phyloP scores from a whole-genome alignment of 2,329 filamentous ascomycete genomes.

The Chrysosporium queenslandicum region DNA sequence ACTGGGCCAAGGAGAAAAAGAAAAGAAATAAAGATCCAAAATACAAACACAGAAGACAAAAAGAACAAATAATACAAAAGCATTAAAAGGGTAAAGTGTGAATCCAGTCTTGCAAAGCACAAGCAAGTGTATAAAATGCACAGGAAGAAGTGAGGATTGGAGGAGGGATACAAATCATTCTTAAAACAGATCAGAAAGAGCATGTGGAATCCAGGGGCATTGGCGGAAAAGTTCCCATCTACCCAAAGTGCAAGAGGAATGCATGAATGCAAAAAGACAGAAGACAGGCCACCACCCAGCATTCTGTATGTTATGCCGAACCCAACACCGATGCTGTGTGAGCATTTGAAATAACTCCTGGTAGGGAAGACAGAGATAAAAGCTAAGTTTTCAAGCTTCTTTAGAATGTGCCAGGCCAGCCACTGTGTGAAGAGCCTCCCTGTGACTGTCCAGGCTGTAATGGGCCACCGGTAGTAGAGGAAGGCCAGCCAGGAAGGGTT shows the following conservation, averaged over 20 bases:
- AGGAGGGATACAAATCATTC: not conserved
- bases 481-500: conserved; percentile 31
- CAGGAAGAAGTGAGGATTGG: not conserved
- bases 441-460: conserved; percentile 33
- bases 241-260: not conserved
- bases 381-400: not conserved
- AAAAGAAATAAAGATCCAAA: not conserved
- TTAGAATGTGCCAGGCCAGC: conserved; percentile 14
- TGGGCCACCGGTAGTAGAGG: conserved; percentile 24
- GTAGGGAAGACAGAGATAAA: not conserved
- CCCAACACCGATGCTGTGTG: conserved; percentile 1
- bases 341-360: not conserved
- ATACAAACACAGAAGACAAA: not conserved
- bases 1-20: not conserved
- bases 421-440: conserved; percentile 30
- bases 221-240: not conserved
- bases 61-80: too few species aligned
- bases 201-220: not conserved
- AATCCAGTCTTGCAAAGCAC: not conserved
- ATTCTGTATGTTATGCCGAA: conserved; percentile 2
- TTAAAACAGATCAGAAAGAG: conserved; percentile 4
- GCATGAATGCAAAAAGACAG: not conserved
- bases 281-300: not conserved
- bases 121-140: not conserved
- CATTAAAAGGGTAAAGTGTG: not conserved